A percentile compares a stretch with the other conserved stretches of the same genome.
Conservation (phyloP, 768 basidiomycete species). For the Artomyces pyxidatus region DNA sequence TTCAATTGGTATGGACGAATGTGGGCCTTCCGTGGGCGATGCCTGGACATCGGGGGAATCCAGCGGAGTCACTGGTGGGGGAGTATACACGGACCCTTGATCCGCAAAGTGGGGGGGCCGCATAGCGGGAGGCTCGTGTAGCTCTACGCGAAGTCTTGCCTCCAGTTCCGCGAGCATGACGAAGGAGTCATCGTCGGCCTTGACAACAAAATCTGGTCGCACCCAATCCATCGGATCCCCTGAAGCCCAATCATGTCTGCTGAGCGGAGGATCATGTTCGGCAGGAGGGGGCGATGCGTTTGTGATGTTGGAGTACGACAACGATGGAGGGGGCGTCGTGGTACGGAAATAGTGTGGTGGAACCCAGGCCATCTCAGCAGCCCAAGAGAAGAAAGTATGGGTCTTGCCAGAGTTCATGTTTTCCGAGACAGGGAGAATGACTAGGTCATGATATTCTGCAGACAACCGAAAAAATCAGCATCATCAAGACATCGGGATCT, state of each 20-base stretch:
- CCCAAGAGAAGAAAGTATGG: constrained; percentile 89
- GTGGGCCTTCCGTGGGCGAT: background rate
- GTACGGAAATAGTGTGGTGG: constrained; percentile 61
- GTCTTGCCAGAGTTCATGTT: constrained; percentile 98
- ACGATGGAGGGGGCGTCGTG: constrained; percentile 34
- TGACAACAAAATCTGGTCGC: constrained; percentile 85
- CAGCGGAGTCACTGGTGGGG: background rate
- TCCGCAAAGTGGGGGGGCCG: background rate
- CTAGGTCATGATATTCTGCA: constrained; percentile 77
- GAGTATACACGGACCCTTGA: too few relatives aligned
- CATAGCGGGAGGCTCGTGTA: constrained; percentile 32
- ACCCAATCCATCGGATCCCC: constrained; percentile 56
- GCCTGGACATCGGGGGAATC: background rate
- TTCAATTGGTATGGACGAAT: background rate
- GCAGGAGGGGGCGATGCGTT: constrained; percentile 52
- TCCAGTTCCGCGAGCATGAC: constrained; percentile 94
- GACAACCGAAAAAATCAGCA: constrained; percentile 4
- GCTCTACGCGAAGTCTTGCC: constrained; percentile 71
- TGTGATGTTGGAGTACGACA: constrained; percentile 62
- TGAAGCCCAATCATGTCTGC: constrained; percentile 43
- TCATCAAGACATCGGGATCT: background rate
- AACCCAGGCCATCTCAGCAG: constrained; percentile 84
- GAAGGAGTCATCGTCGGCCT: constrained; percentile 94
- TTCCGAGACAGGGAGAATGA: constrained; percentile 76
- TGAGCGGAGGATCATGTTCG: constrained; percentile 59